phyloP scores from a whole-genome alignment of 768 basidiomycete species.

The Tricholoma flavovirens region DNA sequence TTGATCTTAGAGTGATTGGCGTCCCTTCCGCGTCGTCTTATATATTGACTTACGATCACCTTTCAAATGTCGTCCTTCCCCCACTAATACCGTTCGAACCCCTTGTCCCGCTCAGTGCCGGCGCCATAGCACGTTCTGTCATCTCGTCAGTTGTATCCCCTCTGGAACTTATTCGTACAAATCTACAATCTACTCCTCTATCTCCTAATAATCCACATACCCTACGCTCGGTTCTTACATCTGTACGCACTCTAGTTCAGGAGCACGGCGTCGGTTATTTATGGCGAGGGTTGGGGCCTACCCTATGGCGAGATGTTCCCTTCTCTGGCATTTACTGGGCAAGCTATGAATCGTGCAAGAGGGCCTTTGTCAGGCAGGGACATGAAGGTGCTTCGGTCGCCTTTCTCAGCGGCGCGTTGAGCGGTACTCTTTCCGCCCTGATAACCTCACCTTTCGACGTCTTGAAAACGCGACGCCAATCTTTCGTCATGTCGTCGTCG shows the following conservation, averaged over 20 bases:
- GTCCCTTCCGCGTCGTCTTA: slow-evolving; percentile 91
- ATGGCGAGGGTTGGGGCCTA: slow-evolving; percentile 89
- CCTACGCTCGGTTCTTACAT: slow-evolving; percentile 63
- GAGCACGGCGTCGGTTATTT: slow-evolving; percentile 63
- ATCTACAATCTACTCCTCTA: slow-evolving; percentile 82
- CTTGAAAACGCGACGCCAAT: slow-evolving; percentile 90
- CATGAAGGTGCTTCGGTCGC: slow-evolving; percentile 60
- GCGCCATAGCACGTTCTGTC: slow-evolving; percentile 73
- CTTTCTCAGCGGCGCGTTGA: slow-evolving; percentile 86
- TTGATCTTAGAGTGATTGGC: slow-evolving; percentile 63
- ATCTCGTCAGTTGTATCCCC: slow-evolving; percentile 81
- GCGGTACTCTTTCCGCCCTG: slow-evolving; percentile 81
- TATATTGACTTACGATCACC: slow-evolving; percentile 93
- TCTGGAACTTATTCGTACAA: slow-evolving; percentile 88
- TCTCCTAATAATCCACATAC: slow-evolving; percentile 70
- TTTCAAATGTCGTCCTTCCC: slow-evolving; percentile 60
- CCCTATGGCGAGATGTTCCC: slow-evolving; percentile 95
- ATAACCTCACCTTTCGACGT: slow-evolving; percentile 96
- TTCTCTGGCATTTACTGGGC: slow-evolving; percentile 98
- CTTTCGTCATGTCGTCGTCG: slow-evolving; percentile 62
- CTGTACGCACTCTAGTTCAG: slow-evolving; percentile 55
- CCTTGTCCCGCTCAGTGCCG: slow-evolving; percentile 71
- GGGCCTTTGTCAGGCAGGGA: slow-evolving; percentile 46
- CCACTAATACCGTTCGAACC: slow-evolving; percentile 47
- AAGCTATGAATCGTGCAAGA: slow-evolving; percentile 83